Base-by-base conservation (phyloP, 2,329 filamentous ascomycete genomes). In the Calycina herbarum region DNA sequence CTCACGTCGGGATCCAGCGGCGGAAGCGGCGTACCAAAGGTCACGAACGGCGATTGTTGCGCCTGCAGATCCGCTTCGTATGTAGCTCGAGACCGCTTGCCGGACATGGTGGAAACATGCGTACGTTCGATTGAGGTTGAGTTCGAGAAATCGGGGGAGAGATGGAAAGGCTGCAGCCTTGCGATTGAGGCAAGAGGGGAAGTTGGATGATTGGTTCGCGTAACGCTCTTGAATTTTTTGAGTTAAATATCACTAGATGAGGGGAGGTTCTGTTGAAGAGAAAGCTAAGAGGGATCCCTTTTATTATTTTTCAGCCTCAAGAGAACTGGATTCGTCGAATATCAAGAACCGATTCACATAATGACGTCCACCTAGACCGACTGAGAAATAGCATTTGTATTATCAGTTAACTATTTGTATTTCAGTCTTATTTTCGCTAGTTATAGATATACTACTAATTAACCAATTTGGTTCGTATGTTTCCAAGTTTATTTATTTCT, bases 21-120 rank as follows among this genome's bases (percentile, higher is more conserved):
- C 0, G 93, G 93, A 17, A 99, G 83, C 8, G 94, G 89, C 2
- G 93, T 97, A 75, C 95, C 95, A 76, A 90, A 96, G 64, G 90
- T 76, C 64, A 90, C 91, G 77, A 88, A 96, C 0, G 91, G 89
- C 15, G 91, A 89, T 75, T 89, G 85, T 66, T 86, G 82, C 64
- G 83, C 81, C 77, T 87, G 83, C 59, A 87, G 79, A 74, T 94
- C 90, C 73, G 89, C 86, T 81, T 96, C 93, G 78, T 91, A 96
- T 72, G 87, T 85, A 72, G 86, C 86, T 74, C 89, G 89, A 73
- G 89, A 89, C 79, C 93, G 88, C 86, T 95, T 98, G 79, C 80
- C 85, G 8, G 90, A 87, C 91, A 94, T 94, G 20, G 56, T 70
- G 66, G 62, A 67, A 65, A 70, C 69, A 73, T 72, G 54, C 8